Evolutionary conservation across 2,329 filamentous ascomycete species (phyloP).

Genomic region (Colletotrichum sp.): DNA sequence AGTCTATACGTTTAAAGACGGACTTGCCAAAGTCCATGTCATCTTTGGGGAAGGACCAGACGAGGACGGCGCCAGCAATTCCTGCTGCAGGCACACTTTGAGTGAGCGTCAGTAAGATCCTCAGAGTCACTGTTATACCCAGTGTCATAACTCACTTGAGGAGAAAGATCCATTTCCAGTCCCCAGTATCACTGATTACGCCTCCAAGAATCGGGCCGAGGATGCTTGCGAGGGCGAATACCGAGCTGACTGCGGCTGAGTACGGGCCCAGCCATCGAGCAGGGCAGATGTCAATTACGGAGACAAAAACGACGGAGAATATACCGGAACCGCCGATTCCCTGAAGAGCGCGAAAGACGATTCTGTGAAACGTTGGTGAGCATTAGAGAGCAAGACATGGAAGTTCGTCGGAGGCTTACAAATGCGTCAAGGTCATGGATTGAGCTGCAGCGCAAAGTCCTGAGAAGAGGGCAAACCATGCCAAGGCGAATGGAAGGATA

Average conservation of each 20-base stretch:
- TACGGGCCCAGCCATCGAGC: conserved; percentile 13
- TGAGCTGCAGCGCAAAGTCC: not conserved
- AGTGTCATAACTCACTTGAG: not conserved
- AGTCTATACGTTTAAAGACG: not conserved
- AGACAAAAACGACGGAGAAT: not conserved
- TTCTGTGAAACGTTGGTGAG: conserved; percentile 20
- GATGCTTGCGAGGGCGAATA: conserved; percentile 48
- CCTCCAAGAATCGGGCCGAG: conserved; percentile 45
- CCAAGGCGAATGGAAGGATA: not conserved
- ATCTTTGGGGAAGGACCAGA: not conserved
- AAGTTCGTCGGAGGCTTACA: not conserved
- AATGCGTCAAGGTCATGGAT: not conserved
- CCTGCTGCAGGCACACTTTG: not conserved
- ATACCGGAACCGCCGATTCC: conserved; percentile 37
- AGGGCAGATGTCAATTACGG: not conserved
- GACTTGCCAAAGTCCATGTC: not conserved
- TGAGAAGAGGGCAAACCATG: not conserved
- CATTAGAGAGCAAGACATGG: fast-evolving
- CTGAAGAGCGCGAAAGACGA: conserved; percentile 44
- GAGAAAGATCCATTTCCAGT: not conserved
- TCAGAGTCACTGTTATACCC: not conserved
- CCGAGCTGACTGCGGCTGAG: conserved; percentile 24
- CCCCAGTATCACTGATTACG: conserved; percentile 10
- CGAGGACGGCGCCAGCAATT: not conserved
- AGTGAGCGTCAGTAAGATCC: not conserved